Percentiles rank a stretch among this genome's conserved stretches.
These are phyloP conservation scores for Simmondsia chinensis DNA, from an alignment of 148 eudicot genomes.

Conservation along the genomic window DNA sequence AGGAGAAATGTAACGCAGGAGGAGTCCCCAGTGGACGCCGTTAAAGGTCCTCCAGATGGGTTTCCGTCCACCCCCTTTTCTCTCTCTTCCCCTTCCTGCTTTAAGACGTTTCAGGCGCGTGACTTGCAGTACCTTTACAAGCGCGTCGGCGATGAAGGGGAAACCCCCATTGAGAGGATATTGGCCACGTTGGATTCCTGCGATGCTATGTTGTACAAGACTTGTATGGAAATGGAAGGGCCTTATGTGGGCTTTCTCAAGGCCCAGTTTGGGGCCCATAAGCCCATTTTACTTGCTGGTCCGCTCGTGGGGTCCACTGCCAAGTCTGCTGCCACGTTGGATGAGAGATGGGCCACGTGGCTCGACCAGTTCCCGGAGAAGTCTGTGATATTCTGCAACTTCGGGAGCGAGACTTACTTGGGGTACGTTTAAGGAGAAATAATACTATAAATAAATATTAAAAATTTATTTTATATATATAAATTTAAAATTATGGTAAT, in stretches of 20 bases:
- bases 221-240: conserved; percentile 37
- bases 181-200: conserved; percentile 11
- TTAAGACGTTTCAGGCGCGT: conserved; percentile 32
- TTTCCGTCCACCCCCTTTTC: conserved; percentile 30
- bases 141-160: conserved; percentile 22
- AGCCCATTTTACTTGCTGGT: conserved; percentile 28
- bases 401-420: conserved; percentile 42
- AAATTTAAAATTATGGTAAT: too few relatives aligned
- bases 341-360: conserved; percentile 25
- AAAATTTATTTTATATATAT: too few relatives aligned
- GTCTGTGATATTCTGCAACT: conserved; percentile 37
- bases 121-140: conserved; percentile 28
- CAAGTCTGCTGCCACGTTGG: conserved; percentile 14
- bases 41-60: conserved; percentile 28
- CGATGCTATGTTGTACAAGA: conserved; percentile 24
- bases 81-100: too few relatives aligned
- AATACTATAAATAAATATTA: too few relatives aligned
- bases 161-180: conserved; percentile 6
- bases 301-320: conserved; percentile 21
- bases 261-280: conserved; percentile 18
- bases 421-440: too few relatives aligned
- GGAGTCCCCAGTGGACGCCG: conserved; percentile 18
- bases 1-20: conserved; percentile 11
- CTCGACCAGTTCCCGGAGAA: conserved; percentile 17
- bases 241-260: conserved; percentile 24